These are phyloP conservation scores for Amanita jacksonii DNA, from an alignment of 768 basidiomycete genomes.

Conservation along the genomic window DNA sequence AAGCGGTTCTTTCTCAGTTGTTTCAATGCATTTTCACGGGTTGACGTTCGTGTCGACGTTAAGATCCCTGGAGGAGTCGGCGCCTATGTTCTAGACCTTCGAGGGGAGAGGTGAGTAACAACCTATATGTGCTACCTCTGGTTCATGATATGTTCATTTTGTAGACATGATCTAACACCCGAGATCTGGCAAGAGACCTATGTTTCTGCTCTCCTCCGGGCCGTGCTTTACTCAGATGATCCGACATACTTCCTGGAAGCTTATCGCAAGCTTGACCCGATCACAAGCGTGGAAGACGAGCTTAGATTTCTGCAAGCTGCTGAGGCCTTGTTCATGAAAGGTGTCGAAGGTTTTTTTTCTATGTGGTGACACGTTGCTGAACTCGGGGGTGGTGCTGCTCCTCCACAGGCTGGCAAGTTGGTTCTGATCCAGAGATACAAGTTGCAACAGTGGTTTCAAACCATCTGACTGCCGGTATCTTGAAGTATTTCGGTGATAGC, in stretches of 20 bases:
- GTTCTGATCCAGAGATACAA: slow-evolving; percentile 97
- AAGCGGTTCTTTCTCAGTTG: slow-evolving; percentile 44
- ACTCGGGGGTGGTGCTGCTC: slow-evolving; percentile 1
- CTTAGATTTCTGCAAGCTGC: slow-evolving; percentile 84
- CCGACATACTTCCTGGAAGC: slow-evolving; percentile 85
- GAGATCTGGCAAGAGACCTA: slow-evolving; percentile 98
- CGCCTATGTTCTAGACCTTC: slow-evolving; percentile 87
- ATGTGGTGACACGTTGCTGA: background rate
- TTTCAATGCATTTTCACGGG: slow-evolving; percentile 96
- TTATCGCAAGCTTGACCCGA: slow-evolving; percentile 92
- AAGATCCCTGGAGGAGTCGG: slow-evolving; percentile 97
- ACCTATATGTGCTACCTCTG: background rate
- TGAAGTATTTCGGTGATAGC: slow-evolving; percentile 95
- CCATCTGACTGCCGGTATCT: slow-evolving; percentile 86
- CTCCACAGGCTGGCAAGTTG: slow-evolving; percentile 89
- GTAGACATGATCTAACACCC: slow-evolving; percentile 79
- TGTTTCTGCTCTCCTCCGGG: slow-evolving; percentile 82
- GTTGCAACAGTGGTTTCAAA: slow-evolving; percentile 96
- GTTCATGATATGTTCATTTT: slow-evolving; percentile 1
- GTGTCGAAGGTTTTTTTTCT: too few species aligned
- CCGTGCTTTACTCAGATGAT: slow-evolving; percentile 95
- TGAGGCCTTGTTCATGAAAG: slow-evolving; percentile 82
- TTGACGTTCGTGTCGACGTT: slow-evolving; percentile 95
- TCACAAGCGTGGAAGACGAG: slow-evolving; percentile 83
- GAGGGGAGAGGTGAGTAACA: slow-evolving; percentile 77